phyloP scores from a whole-genome alignment of 371 early-diverging fungal genomes.

The Mucor indicus region DNA sequence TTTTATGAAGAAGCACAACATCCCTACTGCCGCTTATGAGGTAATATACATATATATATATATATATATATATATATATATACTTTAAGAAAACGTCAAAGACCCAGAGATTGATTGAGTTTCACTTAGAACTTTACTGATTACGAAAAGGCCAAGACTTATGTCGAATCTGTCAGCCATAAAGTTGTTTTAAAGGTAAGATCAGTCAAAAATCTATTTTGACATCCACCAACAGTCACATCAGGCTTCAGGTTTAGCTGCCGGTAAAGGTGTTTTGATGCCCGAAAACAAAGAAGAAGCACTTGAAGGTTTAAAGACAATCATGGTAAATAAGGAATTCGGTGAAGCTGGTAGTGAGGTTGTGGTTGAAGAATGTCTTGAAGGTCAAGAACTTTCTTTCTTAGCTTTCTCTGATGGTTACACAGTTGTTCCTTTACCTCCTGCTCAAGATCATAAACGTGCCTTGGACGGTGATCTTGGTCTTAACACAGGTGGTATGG shows the following conservation, averaged over 20 bases:
- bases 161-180: conserved; percentile 56
- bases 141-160: conserved; percentile 74
- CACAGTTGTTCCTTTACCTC: conserved; percentile 83
- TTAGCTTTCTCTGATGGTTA: conserved; percentile 96
- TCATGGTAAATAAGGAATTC: conserved; percentile 90
- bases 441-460: conserved; percentile 98
- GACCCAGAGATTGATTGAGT: no score
- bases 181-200: conserved; percentile 76
- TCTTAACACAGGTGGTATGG: conserved; percentile 99
- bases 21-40: conserved; percentile 94
- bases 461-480: conserved; percentile 91
- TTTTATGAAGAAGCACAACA: conserved; percentile 93
- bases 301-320: conserved; percentile 73
- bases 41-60: no score
- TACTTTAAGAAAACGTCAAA: no score
- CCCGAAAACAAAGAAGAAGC: conserved; percentile 88
- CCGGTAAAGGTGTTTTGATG: conserved; percentile 96
- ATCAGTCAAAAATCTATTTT: background rate
- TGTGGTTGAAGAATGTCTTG: conserved; percentile 92
- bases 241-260: conserved; percentile 94
- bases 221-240: background rate
- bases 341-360: conserved; percentile 90
- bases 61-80: no score
- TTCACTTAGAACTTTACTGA: conserved; percentile 75
- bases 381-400: conserved; percentile 90